phyloP scores from a whole-genome alignment of 1,284 basidiomycete genomes.

The Moesziomyces globuligerus region DNA sequence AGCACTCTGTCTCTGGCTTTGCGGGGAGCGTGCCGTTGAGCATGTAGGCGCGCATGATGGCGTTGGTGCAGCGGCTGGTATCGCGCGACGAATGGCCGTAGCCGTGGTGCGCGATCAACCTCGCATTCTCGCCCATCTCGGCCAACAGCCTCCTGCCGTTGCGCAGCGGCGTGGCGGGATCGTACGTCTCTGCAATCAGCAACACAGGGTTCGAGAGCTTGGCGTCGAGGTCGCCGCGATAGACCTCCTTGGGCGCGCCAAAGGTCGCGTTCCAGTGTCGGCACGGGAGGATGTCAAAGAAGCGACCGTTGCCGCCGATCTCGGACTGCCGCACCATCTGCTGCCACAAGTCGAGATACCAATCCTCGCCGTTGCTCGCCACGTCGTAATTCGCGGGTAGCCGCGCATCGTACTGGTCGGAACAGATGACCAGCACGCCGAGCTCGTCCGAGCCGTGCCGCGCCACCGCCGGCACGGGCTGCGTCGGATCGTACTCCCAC shows the following conservation, averaged over 20 bases:
- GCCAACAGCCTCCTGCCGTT: slow-evolving; percentile 20
- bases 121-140: slow-evolving; percentile 41
- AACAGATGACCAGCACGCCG: slow-evolving; percentile 33
- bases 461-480: neutral
- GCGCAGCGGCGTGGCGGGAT: slow-evolving; percentile 44
- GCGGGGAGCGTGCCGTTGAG: slow-evolving; percentile 26
- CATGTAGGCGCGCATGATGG: slow-evolving; percentile 24
- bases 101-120: slow-evolving; percentile 31
- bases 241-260: slow-evolving; percentile 29
- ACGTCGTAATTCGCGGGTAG: slow-evolving; percentile 11
- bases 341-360: slow-evolving; percentile 32
- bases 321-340: slow-evolving; percentile 28
- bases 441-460: slow-evolving; percentile 28
- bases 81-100: slow-evolving; percentile 42
- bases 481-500: slow-evolving; percentile 37
- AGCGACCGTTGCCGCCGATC: slow-evolving; percentile 38
- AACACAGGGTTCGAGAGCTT: slow-evolving; percentile 25
- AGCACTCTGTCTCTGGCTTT: slow-evolving; percentile 19
- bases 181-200: slow-evolving; percentile 40
- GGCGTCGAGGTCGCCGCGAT: slow-evolving; percentile 26
- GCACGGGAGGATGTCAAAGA: slow-evolving; percentile 44
- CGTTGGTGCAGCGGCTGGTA: slow-evolving; percentile 27
- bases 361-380: slow-evolving; percentile 16
- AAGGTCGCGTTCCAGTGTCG: slow-evolving; percentile 36
- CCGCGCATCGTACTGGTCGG: slow-evolving; percentile 34